phyloP scores from a whole-genome alignment of 1,284 basidiomycete species.

The Taiwanofungus camphoratus region DNA sequence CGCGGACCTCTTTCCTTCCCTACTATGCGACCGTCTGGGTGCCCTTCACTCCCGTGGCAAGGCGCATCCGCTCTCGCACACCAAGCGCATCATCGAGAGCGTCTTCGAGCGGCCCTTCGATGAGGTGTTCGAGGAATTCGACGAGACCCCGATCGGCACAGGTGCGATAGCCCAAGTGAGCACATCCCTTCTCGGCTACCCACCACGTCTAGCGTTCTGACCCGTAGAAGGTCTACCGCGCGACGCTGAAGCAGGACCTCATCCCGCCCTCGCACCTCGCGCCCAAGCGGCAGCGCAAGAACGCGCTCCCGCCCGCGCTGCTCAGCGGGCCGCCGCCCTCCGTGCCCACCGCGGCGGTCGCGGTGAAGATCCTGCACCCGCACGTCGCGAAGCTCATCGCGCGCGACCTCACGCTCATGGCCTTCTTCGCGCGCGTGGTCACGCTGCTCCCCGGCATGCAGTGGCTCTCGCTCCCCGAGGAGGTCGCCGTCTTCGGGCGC shows the following conservation, averaged over 20 bases:
- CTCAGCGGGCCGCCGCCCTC: slow-evolving; percentile 57
- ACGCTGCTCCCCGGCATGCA: slow-evolving; percentile 88
- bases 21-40: slow-evolving; percentile 85
- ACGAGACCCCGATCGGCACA: slow-evolving; percentile 86
- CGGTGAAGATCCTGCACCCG: slow-evolving; percentile 96
- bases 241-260: slow-evolving; percentile 77
- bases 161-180: slow-evolving; percentile 94
- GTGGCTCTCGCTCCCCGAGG: slow-evolving; percentile 95
- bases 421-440: slow-evolving; percentile 82
- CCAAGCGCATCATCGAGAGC: slow-evolving; percentile 76
- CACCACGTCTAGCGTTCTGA: slow-evolving; percentile 1
- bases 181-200: slow-evolving; percentile 10
- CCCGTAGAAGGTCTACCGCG: slow-evolving; percentile 70
- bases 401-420: slow-evolving; percentile 92
- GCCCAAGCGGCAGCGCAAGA: slow-evolving; percentile 52
- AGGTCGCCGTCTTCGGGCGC: slow-evolving; percentile 90
- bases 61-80: slow-evolving; percentile 81
- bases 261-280: slow-evolving; percentile 77
- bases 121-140: slow-evolving; percentile 91
- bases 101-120: slow-evolving; percentile 83
- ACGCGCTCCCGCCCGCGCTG: slow-evolving; percentile 48
- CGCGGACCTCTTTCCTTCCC: slow-evolving; percentile 89
- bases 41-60: slow-evolving; percentile 87
- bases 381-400: slow-evolving; percentile 75
- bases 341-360: slow-evolving; percentile 79